Conservation (phyloP, 2,329 filamentous ascomycete genomes). For the Clathrospora elynae region DNA sequence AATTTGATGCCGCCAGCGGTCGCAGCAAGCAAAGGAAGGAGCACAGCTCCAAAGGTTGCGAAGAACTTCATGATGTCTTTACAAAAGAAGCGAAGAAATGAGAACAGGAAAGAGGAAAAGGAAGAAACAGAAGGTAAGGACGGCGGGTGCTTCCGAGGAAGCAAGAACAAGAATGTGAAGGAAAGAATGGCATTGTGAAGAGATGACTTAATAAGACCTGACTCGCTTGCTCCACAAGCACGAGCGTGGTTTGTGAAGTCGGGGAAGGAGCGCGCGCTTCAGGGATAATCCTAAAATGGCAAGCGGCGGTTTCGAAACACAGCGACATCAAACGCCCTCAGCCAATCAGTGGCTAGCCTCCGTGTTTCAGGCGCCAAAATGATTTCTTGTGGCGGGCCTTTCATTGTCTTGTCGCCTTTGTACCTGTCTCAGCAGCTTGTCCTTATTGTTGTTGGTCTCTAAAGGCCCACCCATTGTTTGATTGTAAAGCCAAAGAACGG, state of each 20-base stretch:
- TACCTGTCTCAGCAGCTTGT: slow-evolving; percentile 5
- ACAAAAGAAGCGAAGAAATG: slow-evolving; percentile 12
- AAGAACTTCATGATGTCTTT: slow-evolving; percentile 40
- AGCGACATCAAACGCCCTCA: slow-evolving; percentile 15
- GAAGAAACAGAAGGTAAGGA: slow-evolving; percentile 28
- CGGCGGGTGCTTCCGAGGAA: slow-evolving; percentile 26
- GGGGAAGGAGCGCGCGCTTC: slow-evolving; percentile 27
- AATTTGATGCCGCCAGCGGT: slow-evolving; percentile 38
- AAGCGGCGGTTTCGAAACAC: slow-evolving; percentile 33
- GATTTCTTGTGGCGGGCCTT: slow-evolving; percentile 11
- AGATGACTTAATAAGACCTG: slow-evolving; percentile 15
- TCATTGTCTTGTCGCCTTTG: slow-evolving; percentile 9
- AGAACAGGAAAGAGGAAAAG: slow-evolving; percentile 7
- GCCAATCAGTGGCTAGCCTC: slow-evolving; percentile 22
- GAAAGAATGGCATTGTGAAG: slow-evolving; percentile 23
- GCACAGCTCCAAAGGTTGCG: slow-evolving; percentile 42
- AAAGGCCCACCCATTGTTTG: no score
- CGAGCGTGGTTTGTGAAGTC: slow-evolving; percentile 3
- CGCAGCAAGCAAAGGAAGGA: slow-evolving; percentile 40
- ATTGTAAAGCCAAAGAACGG: no score
- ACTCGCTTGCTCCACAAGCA: slow-evolving; percentile 4
- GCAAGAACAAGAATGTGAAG: slow-evolving; percentile 26
- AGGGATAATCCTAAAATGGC: slow-evolving; percentile 11
- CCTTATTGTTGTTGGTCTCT: no score
- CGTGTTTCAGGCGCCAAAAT: slow-evolving; percentile 26